Conservation (phyloP, 2,329 filamentous ascomycete species). For the Truncatella angustata region DNA sequence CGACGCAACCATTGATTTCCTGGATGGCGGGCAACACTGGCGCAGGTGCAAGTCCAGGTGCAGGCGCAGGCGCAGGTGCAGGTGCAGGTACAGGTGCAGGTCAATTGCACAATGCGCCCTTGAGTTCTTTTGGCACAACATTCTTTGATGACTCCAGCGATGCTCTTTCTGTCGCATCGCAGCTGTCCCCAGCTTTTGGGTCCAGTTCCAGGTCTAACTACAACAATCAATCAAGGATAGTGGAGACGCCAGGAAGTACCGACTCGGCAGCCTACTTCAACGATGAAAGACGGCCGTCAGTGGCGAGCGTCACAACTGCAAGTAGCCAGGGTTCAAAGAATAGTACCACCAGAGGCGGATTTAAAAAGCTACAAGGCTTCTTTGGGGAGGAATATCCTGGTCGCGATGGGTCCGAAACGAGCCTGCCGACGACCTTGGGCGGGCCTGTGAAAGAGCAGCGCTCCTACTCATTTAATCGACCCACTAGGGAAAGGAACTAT, state of each 20-base stretch:
- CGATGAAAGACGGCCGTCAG: conserved; percentile 80
- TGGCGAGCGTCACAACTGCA: conserved; percentile 80
- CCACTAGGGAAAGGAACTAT: conserved; percentile 74
- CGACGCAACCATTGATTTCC: conserved; percentile 51
- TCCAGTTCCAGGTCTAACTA: too few relatives aligned
- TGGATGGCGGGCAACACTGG: conserved; percentile 53
- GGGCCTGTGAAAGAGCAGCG: conserved; percentile 56
- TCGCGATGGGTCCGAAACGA: conserved; percentile 71
- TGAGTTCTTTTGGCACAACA: conserved; percentile 45
- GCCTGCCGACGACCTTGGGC: conserved; percentile 53
- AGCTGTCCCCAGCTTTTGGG: conserved; percentile 69
- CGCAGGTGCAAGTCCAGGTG: too few relatives aligned
- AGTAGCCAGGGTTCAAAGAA: conserved; percentile 82
- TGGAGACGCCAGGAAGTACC: conserved; percentile 42
- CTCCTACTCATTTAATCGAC: conserved; percentile 59
- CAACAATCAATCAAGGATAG: conserved; percentile 18
- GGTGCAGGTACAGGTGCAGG: too few relatives aligned
- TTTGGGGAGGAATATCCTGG: conserved; percentile 87
- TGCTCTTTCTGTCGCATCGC: conserved; percentile 59
- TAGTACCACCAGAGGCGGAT: conserved; percentile 66
- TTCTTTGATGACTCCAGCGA: conserved; percentile 79
- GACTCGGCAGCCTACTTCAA: conserved; percentile 60
- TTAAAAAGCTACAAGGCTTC: conserved; percentile 85
- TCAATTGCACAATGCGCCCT: conserved; percentile 34
- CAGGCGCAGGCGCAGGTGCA: too few relatives aligned